Evolutionary conservation across 2,329 filamentous ascomycete species (phyloP).

Genomic region (Alternaria dauci): DNA sequence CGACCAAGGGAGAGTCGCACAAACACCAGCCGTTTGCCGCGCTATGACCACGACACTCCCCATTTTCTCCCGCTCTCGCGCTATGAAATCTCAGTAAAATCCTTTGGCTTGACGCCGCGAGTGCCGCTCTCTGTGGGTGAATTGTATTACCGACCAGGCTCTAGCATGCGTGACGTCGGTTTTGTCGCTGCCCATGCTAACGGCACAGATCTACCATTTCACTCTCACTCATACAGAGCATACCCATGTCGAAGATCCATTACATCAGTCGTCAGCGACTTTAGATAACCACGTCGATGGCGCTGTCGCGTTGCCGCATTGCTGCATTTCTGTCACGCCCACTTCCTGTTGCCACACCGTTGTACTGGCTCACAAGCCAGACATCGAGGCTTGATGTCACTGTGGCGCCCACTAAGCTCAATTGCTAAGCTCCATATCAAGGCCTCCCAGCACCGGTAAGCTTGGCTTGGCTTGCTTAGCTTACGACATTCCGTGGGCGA

Average conservation of each 20-base stretch:
- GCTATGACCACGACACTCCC: constrained; percentile 27
- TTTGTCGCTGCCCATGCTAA: not conserved
- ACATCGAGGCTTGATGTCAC: constrained; percentile 13
- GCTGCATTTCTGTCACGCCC: not conserved
- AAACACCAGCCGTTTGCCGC: constrained; percentile 8
- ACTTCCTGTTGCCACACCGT: constrained; percentile 1
- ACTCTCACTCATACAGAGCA: not conserved
- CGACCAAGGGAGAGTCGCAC: constrained; percentile 27
- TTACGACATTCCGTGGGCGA: constrained; percentile 9
- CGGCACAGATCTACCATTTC: not conserved
- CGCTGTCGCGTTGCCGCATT: not conserved
- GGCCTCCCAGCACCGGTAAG: constrained; percentile 8
- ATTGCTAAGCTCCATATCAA: constrained; percentile 14
- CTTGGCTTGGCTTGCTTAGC: constrained; percentile 21
- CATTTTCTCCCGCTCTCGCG: constrained; percentile 6
- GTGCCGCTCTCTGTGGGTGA: constrained; percentile 9
- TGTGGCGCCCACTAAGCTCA: constrained; percentile 15
- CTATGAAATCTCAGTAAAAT: constrained; percentile 24
- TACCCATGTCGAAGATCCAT: not conserved
- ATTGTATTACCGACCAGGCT: constrained; percentile 6
- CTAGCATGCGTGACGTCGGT: constrained; percentile 14
- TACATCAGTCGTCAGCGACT: not conserved
- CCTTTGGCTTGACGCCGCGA: constrained; percentile 18
- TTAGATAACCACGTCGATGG: not conserved
- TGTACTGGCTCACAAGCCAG: not conserved